These are phyloP conservation scores for Spathaspora sp. DNA, from an alignment of 805 yeast species.

Conservation along the genomic window DNA sequence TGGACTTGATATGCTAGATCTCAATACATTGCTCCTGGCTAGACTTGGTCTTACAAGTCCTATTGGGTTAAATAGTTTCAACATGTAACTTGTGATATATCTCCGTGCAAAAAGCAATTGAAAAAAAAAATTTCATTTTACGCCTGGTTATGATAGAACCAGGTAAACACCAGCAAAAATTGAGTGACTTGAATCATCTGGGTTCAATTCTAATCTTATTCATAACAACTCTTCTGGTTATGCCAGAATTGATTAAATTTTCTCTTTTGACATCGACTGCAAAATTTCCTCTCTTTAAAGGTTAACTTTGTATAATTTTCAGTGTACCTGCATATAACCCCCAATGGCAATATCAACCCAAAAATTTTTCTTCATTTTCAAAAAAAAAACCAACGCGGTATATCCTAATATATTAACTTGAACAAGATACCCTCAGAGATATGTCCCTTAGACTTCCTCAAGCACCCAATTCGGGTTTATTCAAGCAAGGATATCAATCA, in stretches of 20 bases:
- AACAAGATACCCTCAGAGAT: background rate
- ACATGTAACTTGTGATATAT: background rate
- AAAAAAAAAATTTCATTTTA: background rate
- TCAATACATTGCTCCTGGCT: background rate
- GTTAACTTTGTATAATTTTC: background rate
- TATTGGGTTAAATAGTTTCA: background rate
- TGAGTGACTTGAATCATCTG: no score
- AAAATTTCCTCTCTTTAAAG: background rate
- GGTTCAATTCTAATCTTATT: no score
- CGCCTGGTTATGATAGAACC: background rate
- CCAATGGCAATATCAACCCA: background rate
- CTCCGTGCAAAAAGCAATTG: no score
- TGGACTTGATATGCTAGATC: background rate
- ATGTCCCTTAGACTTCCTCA: conserved; percentile 92
- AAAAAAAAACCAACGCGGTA: background rate
- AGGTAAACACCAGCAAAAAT: background rate
- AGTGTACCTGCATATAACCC: background rate
- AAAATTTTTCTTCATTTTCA: background rate
- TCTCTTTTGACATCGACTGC: no score
- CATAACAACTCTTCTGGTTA: no score
- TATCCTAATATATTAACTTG: background rate
- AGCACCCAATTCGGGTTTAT: conserved; percentile 90
- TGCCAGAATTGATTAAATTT: no score
- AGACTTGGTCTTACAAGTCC: background rate
- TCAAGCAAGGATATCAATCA: conserved; percentile 91